Base-by-base conservation (phyloP, 768 basidiomycete species). In the Rhodotorula toruloides region DNA sequence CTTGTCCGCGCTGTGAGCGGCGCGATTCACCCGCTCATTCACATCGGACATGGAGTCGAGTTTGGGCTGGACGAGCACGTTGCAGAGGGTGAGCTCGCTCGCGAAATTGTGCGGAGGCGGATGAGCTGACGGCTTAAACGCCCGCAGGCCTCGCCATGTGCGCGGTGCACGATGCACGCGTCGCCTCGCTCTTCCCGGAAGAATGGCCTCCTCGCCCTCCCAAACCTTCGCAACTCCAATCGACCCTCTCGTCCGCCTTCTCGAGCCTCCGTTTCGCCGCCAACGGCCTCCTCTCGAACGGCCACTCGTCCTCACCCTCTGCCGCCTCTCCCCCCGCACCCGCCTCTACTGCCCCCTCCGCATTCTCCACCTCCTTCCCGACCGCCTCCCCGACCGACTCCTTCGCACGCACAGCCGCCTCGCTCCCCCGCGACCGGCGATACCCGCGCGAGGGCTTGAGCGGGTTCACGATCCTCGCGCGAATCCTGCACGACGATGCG, bases 41-140 rank as follows among this genome's bases (percentile, higher is more conserved):
- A 75, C 61, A 67, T 75, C 27, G 71, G 73, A 0, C 58, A 73
- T 50, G 74, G 74, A 17, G 54, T 75, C 59, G 74, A 75, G 50
- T 75, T 75, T 19, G 67, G 65, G 2, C 53, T 75, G 4, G 71
- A 71, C 57, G 68, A 55, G 13, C 32, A 74, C 34, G 70, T 74
- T 17, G 71, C 73, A 3, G 71, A 75, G 52, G 74, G 52, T 53
- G 34, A 19, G 73, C 36, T 22, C 25, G 2, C 27, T 1, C 25
- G 11, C 27, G 16, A 21, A 27, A 29, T 31, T 44, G 6, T 37
- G 43, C 29, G 22, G n/a, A n/a, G n/a, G n/a, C 3, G 13, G 31
- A 2, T 11, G 4, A 6, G n/a, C 34, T 49, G 10, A 16, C 27
- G 22, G 34, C 14, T 17, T 2, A 19, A 29, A n/a, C n/a, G 22